phyloP scores from a whole-genome alignment of 805 yeast genomes.

The Lipomyces kockii region DNA sequence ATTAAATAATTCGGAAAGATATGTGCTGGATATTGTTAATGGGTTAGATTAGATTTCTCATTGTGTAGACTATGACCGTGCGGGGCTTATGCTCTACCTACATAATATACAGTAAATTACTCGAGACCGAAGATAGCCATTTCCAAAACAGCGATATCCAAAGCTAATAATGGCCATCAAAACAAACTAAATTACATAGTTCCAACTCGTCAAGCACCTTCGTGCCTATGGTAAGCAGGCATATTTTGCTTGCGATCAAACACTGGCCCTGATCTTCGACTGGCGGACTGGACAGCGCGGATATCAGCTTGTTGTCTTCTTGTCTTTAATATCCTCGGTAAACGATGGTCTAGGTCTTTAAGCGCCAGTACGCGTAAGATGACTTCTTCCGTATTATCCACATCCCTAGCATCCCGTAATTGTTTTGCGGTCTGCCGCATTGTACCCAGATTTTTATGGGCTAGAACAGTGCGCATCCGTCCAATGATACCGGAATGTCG shows the following conservation, averaged over 20 bases:
- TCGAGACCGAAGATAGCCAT: not conserved
- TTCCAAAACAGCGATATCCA: not conserved
- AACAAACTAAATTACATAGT: not conserved
- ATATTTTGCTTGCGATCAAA: conserved; percentile 22
- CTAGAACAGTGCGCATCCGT: conserved; percentile 58
- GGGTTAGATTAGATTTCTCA: not conserved
- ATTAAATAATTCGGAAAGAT: conserved; percentile 11
- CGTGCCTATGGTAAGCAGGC: conserved; percentile 9
- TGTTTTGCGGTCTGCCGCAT: conserved; percentile 56
- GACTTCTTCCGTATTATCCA: conserved; percentile 63
- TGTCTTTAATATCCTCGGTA: conserved; percentile 62
- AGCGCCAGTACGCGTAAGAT: conserved; percentile 72
- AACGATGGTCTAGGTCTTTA: conserved; percentile 64
- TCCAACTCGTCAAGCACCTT: not conserved
- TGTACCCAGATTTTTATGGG: conserved; percentile 66
- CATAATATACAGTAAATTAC: not conserved
- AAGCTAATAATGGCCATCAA: not conserved
- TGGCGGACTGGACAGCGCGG: conserved; percentile 12
- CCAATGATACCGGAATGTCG: not conserved
- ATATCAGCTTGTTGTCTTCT: conserved; percentile 60
- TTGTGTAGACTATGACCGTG: not conserved
- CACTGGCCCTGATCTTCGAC: conserved; percentile 1
- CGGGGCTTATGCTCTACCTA: not conserved
- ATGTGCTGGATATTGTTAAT: not conserved
- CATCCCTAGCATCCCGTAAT: conserved; percentile 52